Evolutionary conservation across 1,139 yeast species (phyloP).

Genomic region (Nematodospora anomalae): DNA sequence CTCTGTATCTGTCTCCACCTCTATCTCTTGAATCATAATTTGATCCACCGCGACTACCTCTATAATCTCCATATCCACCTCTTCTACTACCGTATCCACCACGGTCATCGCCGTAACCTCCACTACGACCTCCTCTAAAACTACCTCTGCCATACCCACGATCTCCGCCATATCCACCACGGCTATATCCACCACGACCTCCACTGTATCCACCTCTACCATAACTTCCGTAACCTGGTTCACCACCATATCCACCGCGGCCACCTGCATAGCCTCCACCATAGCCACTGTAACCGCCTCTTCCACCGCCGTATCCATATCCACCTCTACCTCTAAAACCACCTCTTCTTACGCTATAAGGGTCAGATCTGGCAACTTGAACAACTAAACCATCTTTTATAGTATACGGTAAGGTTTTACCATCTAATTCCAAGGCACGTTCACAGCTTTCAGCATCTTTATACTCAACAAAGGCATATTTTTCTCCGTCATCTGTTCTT

Average conservation of each 20-base stretch:
- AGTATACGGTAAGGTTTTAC: slow-evolving; percentile 43
- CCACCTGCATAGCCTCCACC: slow-evolving; percentile 11
- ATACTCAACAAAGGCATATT: slow-evolving; percentile 74
- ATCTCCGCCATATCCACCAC: slow-evolving; percentile 19
- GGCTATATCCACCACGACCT: slow-evolving; percentile 14
- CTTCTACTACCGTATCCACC: slow-evolving; percentile 22
- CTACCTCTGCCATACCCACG: slow-evolving; percentile 20
- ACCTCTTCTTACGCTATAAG: slow-evolving; percentile 42
- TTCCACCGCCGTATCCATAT: slow-evolving; percentile 21
- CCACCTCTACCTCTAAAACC: slow-evolving; percentile 32
- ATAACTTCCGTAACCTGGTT: too few species aligned
- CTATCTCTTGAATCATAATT: slow-evolving; percentile 20
- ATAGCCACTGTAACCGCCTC: slow-evolving; percentile 16
- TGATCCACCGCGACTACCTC: slow-evolving; percentile 22
- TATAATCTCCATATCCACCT: slow-evolving; percentile 20
- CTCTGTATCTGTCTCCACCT: slow-evolving; percentile 16
- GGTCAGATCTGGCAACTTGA: slow-evolving; percentile 60
- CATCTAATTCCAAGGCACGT: slow-evolving; percentile 55
- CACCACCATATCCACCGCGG: slow-evolving; percentile 17
- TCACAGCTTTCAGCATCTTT: slow-evolving; percentile 61
- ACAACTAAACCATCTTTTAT: slow-evolving; percentile 46
- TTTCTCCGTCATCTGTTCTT: slow-evolving; percentile 59
- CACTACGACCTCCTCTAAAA: slow-evolving; percentile 12
- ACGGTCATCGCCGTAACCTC: slow-evolving; percentile 18
- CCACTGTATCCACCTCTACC: slow-evolving; percentile 16